These are phyloP conservation scores for Wickerhamomyces queroliae DNA, from an alignment of 805 yeast genomes.

Conservation along the genomic window DNA sequence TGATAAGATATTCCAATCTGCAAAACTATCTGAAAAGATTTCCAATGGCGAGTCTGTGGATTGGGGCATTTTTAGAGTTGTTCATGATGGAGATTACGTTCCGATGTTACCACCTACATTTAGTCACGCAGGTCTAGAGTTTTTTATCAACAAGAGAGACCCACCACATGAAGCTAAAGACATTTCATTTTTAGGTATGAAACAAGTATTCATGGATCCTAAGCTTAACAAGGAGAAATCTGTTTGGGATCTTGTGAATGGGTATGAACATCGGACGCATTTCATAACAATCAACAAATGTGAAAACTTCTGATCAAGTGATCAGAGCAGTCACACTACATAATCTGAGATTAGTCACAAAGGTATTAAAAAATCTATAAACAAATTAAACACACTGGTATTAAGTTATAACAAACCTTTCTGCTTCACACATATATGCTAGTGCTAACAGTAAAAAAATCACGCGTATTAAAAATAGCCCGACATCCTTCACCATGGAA, in stretches of 20 bases:
- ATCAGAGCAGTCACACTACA: no score
- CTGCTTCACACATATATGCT: no score
- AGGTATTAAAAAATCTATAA: neutral
- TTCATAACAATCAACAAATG: constrained; percentile 30
- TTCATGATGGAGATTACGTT: constrained; percentile 53
- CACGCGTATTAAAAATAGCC: no score
- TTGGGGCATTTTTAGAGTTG: constrained; percentile 46
- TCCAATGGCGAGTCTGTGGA: constrained; percentile 7
- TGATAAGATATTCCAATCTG: constrained; percentile 41
- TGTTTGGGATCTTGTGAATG: constrained; percentile 22
- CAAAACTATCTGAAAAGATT: constrained; percentile 19
- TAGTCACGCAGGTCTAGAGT: constrained; percentile 29
- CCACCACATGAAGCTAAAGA: constrained; percentile 27
- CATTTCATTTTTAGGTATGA: constrained; percentile 10
- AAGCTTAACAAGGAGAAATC: neutral
- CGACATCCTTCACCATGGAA: no score
- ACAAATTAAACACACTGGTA: neutral
- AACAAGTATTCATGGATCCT: neutral
- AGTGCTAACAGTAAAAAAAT: no score
- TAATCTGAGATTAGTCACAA: no score
- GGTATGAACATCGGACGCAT: constrained; percentile 32
- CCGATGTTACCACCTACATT: constrained; percentile 50
- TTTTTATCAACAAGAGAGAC: constrained; percentile 27
- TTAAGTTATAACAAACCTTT: no score
- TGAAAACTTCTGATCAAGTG: constrained; percentile 14